These are phyloP conservation scores for Gossypium mustelinum DNA, from an alignment of 345 rosid species.

Conservation along the genomic window DNA sequence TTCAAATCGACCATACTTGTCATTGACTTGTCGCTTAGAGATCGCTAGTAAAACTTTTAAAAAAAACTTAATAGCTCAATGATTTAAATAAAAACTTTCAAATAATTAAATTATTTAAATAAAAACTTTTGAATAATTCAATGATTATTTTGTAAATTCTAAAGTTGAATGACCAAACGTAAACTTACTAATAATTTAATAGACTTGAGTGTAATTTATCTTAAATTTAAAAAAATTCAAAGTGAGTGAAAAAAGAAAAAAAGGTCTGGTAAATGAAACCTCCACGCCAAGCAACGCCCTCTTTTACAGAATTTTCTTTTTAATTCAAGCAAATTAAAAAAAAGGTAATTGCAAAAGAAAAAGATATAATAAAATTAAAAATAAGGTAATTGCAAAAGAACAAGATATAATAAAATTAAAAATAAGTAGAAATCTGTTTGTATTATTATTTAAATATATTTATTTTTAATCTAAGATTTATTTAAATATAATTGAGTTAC, in stretches of 20 bases:
- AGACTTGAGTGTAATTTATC: rapidly evolving
- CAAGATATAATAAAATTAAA: neutral
- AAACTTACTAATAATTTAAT: no score
- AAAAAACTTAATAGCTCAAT: no score
- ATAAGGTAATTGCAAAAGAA: neutral
- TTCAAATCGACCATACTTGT: no score
- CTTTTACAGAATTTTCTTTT: conserved; percentile 37
- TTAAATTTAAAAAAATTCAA: neutral
- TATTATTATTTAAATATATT: neutral
- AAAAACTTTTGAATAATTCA: no score
- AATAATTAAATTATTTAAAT: no score
- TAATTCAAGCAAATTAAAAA: conserved; percentile 26
- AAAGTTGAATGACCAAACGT: rapidly evolving
- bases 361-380: neutral
- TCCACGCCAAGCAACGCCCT: conserved; percentile 50
- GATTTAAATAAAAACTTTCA: no score
- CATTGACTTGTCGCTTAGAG: no score
- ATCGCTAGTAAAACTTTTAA: no score
- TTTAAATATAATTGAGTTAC: no score
- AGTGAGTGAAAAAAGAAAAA: neutral
- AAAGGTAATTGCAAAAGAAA: conserved; percentile 6
- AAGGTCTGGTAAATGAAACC: conserved; percentile 25
- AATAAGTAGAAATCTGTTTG: neutral
- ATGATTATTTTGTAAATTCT: no score
- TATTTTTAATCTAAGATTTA: no score